Percentiles rank a stretch among this genome's conserved stretches.
Evolutionary conservation across 1,284 basidiomycete genomes (phyloP).

Genomic region (Polyporus tsugae): DNA sequence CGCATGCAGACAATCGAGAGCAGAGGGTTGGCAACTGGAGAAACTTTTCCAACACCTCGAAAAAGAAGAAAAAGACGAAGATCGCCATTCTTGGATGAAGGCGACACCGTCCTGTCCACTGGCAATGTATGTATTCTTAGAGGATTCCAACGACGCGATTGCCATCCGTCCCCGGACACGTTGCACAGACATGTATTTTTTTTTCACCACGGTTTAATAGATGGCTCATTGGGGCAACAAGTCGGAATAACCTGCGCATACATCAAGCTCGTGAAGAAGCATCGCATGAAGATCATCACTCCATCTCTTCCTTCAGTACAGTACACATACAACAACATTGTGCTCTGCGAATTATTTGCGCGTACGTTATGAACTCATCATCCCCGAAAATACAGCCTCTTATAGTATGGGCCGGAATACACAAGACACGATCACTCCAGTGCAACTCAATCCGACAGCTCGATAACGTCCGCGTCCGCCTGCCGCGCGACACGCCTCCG

Average conservation of each 20-base stretch:
- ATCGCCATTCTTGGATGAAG: conserved; percentile 68
- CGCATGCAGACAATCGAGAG: conserved; percentile 70
- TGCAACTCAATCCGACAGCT: conserved; percentile 34
- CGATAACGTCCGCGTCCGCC: conserved; percentile 33
- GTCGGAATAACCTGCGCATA: not conserved
- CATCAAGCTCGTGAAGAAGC: not conserved
- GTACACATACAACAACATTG: conserved; percentile 16
- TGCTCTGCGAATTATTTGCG: conserved; percentile 16
- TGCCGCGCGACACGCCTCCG: conserved; percentile 46
- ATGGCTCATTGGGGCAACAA: not conserved
- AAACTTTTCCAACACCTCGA: conserved; percentile 61
- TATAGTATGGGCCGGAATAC: not conserved
- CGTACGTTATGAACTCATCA: conserved; percentile 8
- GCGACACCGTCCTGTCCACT: not conserved
- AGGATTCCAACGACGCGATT: not conserved
- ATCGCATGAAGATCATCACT: not conserved
- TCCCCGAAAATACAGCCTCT: not conserved
- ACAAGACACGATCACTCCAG: not conserved
- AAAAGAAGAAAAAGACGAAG: conserved; percentile 81
- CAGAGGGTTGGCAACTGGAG: conserved; percentile 87
- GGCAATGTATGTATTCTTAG: conserved; percentile 23
- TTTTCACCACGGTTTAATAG: not conserved
- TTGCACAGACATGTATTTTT: conserved; percentile 1
- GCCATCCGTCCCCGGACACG: not conserved
- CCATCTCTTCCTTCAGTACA: not conserved